Percentiles rank a stretch among this genome's conserved stretches.
Evolutionary conservation across 2,329 filamentous ascomycete genomes (phyloP).

Genomic region (Grosmannia huntii): DNA sequence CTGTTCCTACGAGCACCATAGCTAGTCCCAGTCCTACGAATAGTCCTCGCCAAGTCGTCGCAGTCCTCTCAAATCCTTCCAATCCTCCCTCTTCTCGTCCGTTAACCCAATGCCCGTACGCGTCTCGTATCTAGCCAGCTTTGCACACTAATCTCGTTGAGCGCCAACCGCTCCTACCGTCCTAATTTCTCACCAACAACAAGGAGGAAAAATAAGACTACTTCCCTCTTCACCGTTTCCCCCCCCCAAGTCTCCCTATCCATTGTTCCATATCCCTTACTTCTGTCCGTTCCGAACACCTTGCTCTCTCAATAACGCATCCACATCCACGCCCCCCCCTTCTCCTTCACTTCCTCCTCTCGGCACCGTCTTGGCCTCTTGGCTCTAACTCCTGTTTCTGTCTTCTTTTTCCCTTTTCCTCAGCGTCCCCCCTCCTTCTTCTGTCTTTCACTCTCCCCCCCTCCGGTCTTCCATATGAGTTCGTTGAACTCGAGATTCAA

Average conservation of each 20-base stretch:
- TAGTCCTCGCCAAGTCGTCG: not conserved
- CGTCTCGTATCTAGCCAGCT: not conserved
- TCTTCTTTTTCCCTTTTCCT: not conserved
- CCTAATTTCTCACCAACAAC: not conserved
- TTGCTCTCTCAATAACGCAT: not conserved
- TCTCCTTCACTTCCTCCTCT: not conserved
- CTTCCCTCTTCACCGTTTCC: not conserved
- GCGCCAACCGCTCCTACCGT: not conserved
- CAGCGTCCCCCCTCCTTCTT: not conserved
- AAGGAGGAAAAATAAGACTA: not conserved
- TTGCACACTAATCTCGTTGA: not conserved
- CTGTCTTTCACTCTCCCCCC: constrained; percentile 14
- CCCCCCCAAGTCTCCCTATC: not conserved
- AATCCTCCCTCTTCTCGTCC: not conserved
- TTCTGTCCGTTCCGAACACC: not conserved
- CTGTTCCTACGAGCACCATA: not conserved
- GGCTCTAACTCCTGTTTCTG: not conserved
- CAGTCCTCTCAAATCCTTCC: not conserved
- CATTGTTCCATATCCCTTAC: not conserved
- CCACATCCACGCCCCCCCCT: not conserved
- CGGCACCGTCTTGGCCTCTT: not conserved
- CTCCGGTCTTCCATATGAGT: constrained; percentile 46
- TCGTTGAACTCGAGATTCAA: constrained; percentile 71
- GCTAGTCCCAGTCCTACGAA: not conserved
- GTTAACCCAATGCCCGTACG: too few relatives aligned